These are phyloP conservation scores for Cunninghamia lanceolata DNA, from an alignment of 75 land plant genomes.

Conservation along the genomic window DNA sequence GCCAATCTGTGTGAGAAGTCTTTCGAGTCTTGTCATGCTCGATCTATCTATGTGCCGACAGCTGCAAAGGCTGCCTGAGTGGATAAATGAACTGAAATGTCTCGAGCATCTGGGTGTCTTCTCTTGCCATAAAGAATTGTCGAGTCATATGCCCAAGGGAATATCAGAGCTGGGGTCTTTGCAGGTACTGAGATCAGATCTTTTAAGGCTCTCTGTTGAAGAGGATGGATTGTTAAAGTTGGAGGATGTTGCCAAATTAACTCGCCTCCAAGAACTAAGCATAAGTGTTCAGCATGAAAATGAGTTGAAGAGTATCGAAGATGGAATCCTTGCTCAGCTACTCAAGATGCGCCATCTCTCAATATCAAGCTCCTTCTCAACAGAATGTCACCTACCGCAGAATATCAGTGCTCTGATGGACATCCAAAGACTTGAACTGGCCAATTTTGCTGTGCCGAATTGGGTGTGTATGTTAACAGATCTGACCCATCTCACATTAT, in stretches of 20 bases:
- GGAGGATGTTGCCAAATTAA: not conserved
- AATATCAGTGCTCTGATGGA: not conserved
- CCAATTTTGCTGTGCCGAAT: not conserved
- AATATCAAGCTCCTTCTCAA: not conserved
- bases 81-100: not conserved
- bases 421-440: not conserved
- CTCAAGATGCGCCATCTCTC: not conserved
- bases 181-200: not conserved
- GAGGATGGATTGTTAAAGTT: not conserved
- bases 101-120: not conserved
- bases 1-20: not conserved
- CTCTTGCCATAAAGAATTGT: no score
- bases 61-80: not conserved
- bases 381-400: not conserved
- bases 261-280: not conserved
- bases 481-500: not conserved
- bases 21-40: not conserved
- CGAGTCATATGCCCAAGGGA: not conserved
- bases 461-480: not conserved
- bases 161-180: not conserved
- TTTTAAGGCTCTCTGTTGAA: not conserved
- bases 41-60: not conserved
- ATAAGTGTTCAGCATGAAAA: not conserved
- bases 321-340: not conserved
- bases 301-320: not conserved